A percentile compares a stretch with the other conserved stretches of the same genome.
phyloP scores from a whole-genome alignment of 225 moss, liverwort and hornwort species.

The Asterella californica region DNA sequence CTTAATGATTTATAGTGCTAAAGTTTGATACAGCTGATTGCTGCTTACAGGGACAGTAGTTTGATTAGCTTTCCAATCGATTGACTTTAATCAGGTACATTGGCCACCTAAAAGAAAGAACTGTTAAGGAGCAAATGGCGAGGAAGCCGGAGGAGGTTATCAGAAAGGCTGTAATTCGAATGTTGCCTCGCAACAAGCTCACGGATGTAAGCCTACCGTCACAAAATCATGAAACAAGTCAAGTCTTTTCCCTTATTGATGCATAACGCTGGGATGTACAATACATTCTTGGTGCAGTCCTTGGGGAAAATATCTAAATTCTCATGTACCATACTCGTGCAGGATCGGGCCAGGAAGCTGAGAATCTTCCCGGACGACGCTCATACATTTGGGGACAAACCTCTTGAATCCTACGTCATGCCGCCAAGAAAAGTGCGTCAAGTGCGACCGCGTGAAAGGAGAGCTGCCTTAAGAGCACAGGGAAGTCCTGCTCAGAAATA shows the following conservation, averaged over 20 bases:
- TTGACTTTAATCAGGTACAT: conserved; percentile 54
- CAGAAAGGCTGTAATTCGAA: conserved; percentile 92
- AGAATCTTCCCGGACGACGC: conserved; percentile 77
- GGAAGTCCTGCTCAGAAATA: conserved; percentile 28
- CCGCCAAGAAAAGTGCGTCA: conserved; percentile 87
- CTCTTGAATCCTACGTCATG: conserved; percentile 77
- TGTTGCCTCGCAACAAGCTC: conserved; percentile 95
- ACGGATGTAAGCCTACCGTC: conserved; percentile 60
- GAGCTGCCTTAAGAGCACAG: conserved; percentile 62
- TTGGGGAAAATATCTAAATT: no score
- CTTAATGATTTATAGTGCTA: not conserved
- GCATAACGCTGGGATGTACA: no score
- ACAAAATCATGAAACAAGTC: not conserved
- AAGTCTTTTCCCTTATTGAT: no score
- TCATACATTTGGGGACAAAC: conserved; percentile 74
- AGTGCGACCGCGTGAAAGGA: conserved; percentile 79
- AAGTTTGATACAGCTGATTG: not conserved
- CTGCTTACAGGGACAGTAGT: not conserved
- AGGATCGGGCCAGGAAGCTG: conserved; percentile 92
- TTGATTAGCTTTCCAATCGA: not conserved
- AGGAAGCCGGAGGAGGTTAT: conserved; percentile 92
- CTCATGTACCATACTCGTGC: conserved; percentile 15
- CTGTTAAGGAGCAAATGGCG: conserved; percentile 88
- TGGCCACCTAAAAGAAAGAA: conserved; percentile 95
- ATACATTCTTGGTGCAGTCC: no score